These are phyloP conservation scores for Colletotrichum theobromicola DNA, from an alignment of 2,329 filamentous ascomycete genomes.

Conservation along the genomic window DNA sequence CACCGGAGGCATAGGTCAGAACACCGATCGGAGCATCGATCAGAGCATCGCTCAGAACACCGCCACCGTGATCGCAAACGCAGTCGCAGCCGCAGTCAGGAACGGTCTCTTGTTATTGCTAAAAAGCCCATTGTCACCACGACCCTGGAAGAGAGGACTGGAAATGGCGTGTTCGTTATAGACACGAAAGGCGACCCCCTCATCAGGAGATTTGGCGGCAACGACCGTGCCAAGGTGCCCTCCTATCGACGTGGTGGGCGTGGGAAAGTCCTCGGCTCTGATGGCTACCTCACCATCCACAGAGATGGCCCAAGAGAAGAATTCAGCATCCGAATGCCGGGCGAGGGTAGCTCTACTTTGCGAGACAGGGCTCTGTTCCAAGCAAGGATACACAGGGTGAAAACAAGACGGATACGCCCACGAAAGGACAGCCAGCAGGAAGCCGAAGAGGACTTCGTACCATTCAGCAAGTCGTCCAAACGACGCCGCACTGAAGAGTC, in stretches of 20 bases:
- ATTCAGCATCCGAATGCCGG: slow-evolving; percentile 54
- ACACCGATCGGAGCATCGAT: not conserved
- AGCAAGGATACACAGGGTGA: slow-evolving; percentile 43
- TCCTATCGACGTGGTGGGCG: slow-evolving; percentile 71
- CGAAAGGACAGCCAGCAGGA: slow-evolving; percentile 21
- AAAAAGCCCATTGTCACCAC: not conserved
- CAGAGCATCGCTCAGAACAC: not conserved
- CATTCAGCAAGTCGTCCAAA: slow-evolving; percentile 34
- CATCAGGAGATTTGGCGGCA: slow-evolving; percentile 75
- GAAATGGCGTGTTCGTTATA: slow-evolving; percentile 56
- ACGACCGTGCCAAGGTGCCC: slow-evolving; percentile 76
- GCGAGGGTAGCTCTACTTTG: slow-evolving; percentile 46
- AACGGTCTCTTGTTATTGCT: not conserved
- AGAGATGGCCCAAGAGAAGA: slow-evolving; percentile 62
- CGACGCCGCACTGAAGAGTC: slow-evolving; percentile 42
- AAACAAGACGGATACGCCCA: slow-evolving; percentile 45
- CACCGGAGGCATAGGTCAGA: not conserved
- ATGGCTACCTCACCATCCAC: slow-evolving; percentile 68
- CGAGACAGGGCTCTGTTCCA: slow-evolving; percentile 54
- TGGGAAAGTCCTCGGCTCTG: slow-evolving; percentile 74
- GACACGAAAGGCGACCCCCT: slow-evolving; percentile 81
- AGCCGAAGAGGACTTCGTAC: slow-evolving; percentile 52
- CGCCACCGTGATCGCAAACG: slow-evolving; percentile 3
- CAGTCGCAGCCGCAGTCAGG: not conserved
- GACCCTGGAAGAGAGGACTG: slow-evolving; percentile 29